A percentile compares a stretch with the other conserved stretches of the same genome.
Conservation (phyloP, 768 basidiomycete genomes). For the Lanmaoa rubissima region DNA sequence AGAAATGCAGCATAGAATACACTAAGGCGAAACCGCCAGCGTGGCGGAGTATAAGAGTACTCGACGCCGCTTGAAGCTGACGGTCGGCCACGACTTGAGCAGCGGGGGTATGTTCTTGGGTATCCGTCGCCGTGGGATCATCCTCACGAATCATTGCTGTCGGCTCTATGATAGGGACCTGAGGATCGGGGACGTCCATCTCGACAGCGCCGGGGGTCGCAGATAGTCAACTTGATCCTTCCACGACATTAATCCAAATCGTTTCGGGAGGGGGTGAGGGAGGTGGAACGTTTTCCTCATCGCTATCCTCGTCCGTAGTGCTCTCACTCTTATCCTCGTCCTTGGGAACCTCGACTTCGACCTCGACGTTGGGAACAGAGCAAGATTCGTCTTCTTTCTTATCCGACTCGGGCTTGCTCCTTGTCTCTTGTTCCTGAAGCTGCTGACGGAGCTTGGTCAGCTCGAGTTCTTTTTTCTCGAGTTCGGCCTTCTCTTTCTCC, state of each 20-base stretch:
- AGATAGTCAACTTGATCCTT: constrained; percentile 34
- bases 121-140: constrained; percentile 21
- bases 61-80: constrained; percentile 29
- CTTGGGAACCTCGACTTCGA: constrained; percentile 13
- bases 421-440: constrained; percentile 53
- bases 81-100: constrained; percentile 17
- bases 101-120: constrained; percentile 19
- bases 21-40: constrained; percentile 35
- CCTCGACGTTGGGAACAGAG: background rate
- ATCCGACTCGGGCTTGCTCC: constrained; percentile 42
- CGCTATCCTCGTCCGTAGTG: constrained; percentile 40
- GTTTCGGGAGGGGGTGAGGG: constrained; percentile 30
- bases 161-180: constrained; percentile 28
- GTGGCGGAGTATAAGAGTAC: constrained; percentile 31
- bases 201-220: constrained; percentile 17
- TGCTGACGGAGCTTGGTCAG: constrained; percentile 51
- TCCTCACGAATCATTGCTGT: constrained; percentile 21
- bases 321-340: constrained; percentile 34
- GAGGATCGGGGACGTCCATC: constrained; percentile 14
- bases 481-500: constrained; percentile 58
- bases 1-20: constrained; percentile 44
- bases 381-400: constrained; percentile 41
- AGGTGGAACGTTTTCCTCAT: constrained; percentile 40
- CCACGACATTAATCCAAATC: constrained; percentile 28
- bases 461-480: constrained; percentile 64